These are phyloP conservation scores for Moniliella sp. DNA, from an alignment of 1,284 basidiomycete genomes.

Conservation along the genomic window DNA sequence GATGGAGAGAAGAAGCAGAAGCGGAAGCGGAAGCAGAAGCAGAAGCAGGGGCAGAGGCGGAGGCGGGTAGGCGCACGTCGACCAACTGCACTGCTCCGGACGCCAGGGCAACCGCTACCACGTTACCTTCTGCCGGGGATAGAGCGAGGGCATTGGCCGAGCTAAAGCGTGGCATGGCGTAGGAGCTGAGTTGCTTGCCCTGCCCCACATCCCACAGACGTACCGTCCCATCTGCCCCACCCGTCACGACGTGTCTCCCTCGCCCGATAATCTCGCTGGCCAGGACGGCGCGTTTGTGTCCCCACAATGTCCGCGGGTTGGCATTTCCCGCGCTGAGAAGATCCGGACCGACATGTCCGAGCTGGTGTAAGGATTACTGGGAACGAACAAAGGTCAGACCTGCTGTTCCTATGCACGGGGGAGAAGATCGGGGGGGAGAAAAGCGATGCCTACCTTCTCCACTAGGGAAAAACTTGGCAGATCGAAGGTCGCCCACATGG, in stretches of 20 bases:
- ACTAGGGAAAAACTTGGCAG: conserved; percentile 21
- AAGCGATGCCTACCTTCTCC: conserved; percentile 12
- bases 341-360: conserved; percentile 46
- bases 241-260: conserved; percentile 45
- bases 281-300: conserved; percentile 44
- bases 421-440: too few relatives aligned
- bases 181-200: conserved; percentile 36
- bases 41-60: too few relatives aligned
- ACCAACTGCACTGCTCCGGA: too few relatives aligned
- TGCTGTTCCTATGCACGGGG: too few relatives aligned
- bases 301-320: conserved; percentile 45
- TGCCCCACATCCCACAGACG: conserved; percentile 52
- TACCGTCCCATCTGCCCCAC: conserved; percentile 47
- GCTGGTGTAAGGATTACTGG: conserved; percentile 43
- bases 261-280: conserved; percentile 43
- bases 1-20: too few relatives aligned
- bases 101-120: too few relatives aligned
- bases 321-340: conserved; percentile 39
- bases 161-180: conserved; percentile 32
- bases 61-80: too few relatives aligned
- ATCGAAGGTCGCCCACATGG: conserved; percentile 18
- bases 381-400: conserved; percentile 36
- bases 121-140: too few relatives aligned
- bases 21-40: too few relatives aligned
- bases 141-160: conserved; percentile 39